Evolutionary conservation across 2,329 filamentous ascomycete species (phyloP).

Genomic region (Epicoccum sorghinum): DNA sequence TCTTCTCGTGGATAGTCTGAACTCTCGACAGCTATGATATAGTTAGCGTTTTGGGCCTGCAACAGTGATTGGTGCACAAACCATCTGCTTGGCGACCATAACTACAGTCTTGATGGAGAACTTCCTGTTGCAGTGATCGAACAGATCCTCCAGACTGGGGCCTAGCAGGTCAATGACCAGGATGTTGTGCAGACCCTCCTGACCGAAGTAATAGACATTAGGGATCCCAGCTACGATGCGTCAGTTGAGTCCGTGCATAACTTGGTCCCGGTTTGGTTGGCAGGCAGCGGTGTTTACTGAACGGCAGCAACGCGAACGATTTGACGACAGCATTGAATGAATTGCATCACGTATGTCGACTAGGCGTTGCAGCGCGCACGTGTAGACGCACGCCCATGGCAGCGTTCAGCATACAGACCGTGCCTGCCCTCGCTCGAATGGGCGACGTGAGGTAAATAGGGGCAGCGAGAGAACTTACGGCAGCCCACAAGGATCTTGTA

Average conservation of each 20-base stretch:
- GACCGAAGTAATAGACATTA: conserved; percentile 99
- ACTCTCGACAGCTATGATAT: conserved; percentile 77
- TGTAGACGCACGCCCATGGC: conserved; percentile 11
- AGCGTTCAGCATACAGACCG: conserved; percentile 14
- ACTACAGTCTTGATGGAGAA: conserved; percentile 98
- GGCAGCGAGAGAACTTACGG: conserved; percentile 70
- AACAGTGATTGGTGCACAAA: conserved; percentile 51
- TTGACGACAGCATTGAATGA: background rate
- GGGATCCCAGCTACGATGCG: conserved; percentile 81
- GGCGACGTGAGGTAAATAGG: conserved; percentile 16
- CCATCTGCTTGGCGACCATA: conserved; percentile 99
- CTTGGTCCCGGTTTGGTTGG: background rate
- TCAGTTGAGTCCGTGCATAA: conserved; percentile 16
- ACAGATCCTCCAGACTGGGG: conserved; percentile 93
- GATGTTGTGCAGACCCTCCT: conserved; percentile 98
- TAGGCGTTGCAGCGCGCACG: background rate
- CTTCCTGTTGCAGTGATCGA: conserved; percentile 93
- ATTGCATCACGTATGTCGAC: background rate
- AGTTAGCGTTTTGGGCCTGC: conserved; percentile 11
- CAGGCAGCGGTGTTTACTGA: background rate
- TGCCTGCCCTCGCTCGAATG: conserved; percentile 15
- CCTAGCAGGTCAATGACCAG: conserved; percentile 96
- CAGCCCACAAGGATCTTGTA: conserved; percentile 99
- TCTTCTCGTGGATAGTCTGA: conserved; percentile 96
- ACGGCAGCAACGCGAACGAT: background rate